A percentile compares a stretch with the other conserved stretches of the same genome.
These are phyloP conservation scores for Sambucus nigra DNA, from an alignment of 129 eudicot genomes.

Conservation along the genomic window DNA sequence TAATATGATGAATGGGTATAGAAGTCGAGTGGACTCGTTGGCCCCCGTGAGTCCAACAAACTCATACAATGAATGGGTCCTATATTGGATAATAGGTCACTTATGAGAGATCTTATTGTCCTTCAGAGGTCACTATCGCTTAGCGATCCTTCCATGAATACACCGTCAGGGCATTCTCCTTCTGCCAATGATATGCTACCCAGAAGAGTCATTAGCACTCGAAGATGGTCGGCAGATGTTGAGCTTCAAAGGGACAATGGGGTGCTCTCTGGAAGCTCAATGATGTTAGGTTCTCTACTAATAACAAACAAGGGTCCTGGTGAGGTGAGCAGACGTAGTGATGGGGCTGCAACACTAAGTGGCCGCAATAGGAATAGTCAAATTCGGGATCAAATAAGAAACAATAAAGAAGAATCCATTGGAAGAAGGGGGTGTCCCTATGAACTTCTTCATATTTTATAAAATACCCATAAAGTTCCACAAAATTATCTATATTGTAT, in stretches of 20 bases:
- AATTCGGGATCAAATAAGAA: conserved; percentile 27
- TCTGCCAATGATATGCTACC: conserved; percentile 36
- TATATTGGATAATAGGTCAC: conserved; percentile 55
- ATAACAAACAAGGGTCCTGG: conserved; percentile 21
- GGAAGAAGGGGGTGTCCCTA: conserved; percentile 23
- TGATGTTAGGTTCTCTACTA: conserved; percentile 12
- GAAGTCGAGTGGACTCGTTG: too few species aligned
- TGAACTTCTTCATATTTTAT: too few species aligned
- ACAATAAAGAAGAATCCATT: conserved; percentile 39
- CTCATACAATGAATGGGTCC: too few species aligned
- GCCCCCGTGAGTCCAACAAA: too few species aligned
- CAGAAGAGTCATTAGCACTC: conserved; percentile 28
- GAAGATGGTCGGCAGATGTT: conserved; percentile 50
- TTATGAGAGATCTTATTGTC: conserved; percentile 79
- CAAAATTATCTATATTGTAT: too few species aligned
- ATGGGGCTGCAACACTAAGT: conserved; percentile 9
- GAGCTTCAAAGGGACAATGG: conserved; percentile 24
- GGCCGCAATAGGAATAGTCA: conserved; percentile 23
- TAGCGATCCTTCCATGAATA: conserved; percentile 86
- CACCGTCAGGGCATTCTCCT: conserved; percentile 83
- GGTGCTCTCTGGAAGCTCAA: conserved; percentile 32
- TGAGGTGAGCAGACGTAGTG: conserved; percentile 2
- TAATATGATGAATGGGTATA: too few species aligned
- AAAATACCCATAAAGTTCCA: too few species aligned
- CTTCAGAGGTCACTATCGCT: conserved; percentile 87